Evolutionary conservation across 2,329 filamentous ascomycete species (phyloP), one percentile per base, ranked within the genome.

Genomic region (Pseudocercospora vitis): DNA sequence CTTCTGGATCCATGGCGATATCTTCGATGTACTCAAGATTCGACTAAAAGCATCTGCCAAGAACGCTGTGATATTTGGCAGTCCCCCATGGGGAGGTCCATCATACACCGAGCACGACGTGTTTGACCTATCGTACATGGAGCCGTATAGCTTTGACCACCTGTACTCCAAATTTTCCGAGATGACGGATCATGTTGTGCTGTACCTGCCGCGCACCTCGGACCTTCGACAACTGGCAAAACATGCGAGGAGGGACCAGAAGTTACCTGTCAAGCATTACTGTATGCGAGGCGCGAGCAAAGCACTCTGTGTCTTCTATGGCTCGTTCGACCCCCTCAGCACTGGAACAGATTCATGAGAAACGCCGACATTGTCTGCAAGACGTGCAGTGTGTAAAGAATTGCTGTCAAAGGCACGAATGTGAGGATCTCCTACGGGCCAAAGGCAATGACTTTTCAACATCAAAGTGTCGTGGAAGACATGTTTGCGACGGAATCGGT

Each of bases 221-320:
- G 85, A 96, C 69, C 70, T 96, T 48, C 81, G 84, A 47, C 91
- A 96, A 71, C 78, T 96, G 57, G 88, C 89, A 3, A 64, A 66
- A 55, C 58, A 63, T n/a, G 42, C 42, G 4, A 55, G 58, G 42
- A 55, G 60, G 2, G 70, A 74, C 4, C 75, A 75, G 52, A 88
- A 87, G 72, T 77, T 89, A 14, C 83, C 87, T 39, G 85, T 92
- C 21, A 83, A 89, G 45, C 94, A 99, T 74, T 97, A 97, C 69
- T 96, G 91, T 68, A 89, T 95, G 75, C 80, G 88, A 63, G 90
- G 91, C 9, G 88, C 88, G 5, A 96, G 91, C 71, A 96, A 96
- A 73, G 82, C 81, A 18, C 68, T 85, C 23, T 84, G 81, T 70
- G 76, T 79, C 18, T 85, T 79, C 62, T 80, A 81, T 61, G 82